Evolutionary conservation across 139 green algal species (phyloP), one percentile per base, ranked within the genome.

Genomic region (Chlamydomonas asymmetrica): DNA sequence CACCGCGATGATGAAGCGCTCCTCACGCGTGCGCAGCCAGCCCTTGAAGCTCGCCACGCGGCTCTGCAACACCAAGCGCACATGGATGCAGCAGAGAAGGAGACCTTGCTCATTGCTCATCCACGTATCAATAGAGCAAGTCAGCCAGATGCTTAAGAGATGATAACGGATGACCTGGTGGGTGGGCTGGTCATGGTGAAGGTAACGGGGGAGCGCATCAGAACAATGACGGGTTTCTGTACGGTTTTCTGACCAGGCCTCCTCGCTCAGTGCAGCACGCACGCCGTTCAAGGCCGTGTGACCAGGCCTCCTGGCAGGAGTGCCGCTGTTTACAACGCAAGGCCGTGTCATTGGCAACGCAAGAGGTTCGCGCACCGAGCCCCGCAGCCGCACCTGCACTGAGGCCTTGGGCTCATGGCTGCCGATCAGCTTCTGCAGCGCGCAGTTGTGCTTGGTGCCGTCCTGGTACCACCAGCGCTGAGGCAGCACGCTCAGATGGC

Each of bases 381-480:
- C n/a, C n/a, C n/a, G n/a, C n/a, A 16, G 45, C 16, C 45, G 10
- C 16, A 52, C 45, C 10, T 52, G 10, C 10, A 16, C 45, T 25
- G 45, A 52, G 45, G 45, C 45, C 45, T 76, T 48, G 4, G 70
- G 59, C 41, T 76, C 70, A 0, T 22, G 59, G 32, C 40, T 35
- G 41, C 8, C 48, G 57, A 69, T 23, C 29, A n/a, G 3, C 40
- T 48, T 68, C 48, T 23, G 48, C 8, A 68, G 39, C 35, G 70
- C 70, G 70, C 57, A 68, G 57, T 76, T 76, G 39, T 56, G 40
- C 40, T 49, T 48, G 40, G 22, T n/a, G 20, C 23, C 20, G 29
- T 76, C 52, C 70, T 76, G 57, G 59, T 69, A 76, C 70, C 70
- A 76, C 70, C 70, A 76, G 6, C 70, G 70, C 57, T 68, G 35